Base-by-base conservation (phyloP, 2,329 filamentous ascomycete species). In the Aulographum hederae region DNA sequence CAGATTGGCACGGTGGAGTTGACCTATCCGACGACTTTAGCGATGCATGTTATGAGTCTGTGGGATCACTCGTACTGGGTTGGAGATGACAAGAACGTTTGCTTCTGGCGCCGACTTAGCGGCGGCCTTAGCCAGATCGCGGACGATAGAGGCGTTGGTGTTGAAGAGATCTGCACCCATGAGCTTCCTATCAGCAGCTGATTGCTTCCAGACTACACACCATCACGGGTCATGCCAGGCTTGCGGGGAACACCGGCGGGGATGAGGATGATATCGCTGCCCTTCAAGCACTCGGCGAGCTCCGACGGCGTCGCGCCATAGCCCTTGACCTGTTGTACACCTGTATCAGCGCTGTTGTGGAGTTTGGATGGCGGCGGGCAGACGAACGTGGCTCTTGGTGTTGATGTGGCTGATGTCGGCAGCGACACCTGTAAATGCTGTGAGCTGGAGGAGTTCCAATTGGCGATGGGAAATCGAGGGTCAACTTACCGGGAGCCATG, bases 1-100 rank as follows among this genome's bases (percentile, higher is more conserved):
- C 76, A 77, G 64, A 98, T 98, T 57, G 89, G 89, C 51, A 98
- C 89, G 53, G 89, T 98, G 48, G 84, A 94, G 82, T 98, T 98
- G 66, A 98, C 70, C 67, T 71, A 33, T 11, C 16, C 2, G 21
- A 8, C 21, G n/a, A 17, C 5, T 8, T 33, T 35, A 32, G 30
- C 23, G 35, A 32, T 48, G 34, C 44, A 39, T 13, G 2, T 12
- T 32, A 18, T 8, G 17, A 11, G 12, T 3, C 17, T 13, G 23
- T 28, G 21, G n/a, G n/a, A n/a, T n/a, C n/a, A n/a, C 20, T 49
- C 65, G 35, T 61, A 72, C 85, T 40, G 89, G 89, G 76, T 98
- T 98, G 61, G 85, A 73, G 65, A 98, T 98, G 69, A 98, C 73
- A 55, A 95, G 74, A 58, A 95, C 69, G 65, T 92, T 92, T 61